Percentiles rank a stretch among this genome's conserved stretches.
phyloP scores from a whole-genome alignment of 768 basidiomycete genomes.

The Termitomyces sp. region DNA sequence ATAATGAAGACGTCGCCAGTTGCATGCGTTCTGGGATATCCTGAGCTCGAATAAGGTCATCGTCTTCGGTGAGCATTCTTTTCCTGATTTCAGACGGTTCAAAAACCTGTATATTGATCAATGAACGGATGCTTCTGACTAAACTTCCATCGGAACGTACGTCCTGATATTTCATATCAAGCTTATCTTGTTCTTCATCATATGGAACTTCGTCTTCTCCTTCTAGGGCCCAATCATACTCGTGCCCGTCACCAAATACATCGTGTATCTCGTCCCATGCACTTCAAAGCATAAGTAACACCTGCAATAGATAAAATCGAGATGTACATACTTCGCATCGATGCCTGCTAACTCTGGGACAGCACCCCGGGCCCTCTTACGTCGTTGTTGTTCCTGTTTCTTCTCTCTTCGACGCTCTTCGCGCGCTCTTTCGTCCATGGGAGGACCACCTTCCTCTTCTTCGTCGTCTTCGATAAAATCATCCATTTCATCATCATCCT shows the following conservation, averaged over 20 bases:
- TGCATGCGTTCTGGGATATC: conserved; percentile 98
- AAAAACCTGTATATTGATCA: conserved; percentile 64
- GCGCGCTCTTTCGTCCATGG: conserved; percentile 69
- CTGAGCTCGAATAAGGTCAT: conserved; percentile 83
- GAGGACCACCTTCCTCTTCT: conserved; percentile 66
- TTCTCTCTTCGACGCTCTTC: conserved; percentile 70
- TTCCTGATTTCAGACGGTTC: conserved; percentile 95
- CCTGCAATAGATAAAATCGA: neutral
- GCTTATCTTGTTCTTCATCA: conserved; percentile 46
- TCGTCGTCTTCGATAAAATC: conserved; percentile 82
- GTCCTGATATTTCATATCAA: conserved; percentile 81
- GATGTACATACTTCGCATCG: conserved; percentile 65
- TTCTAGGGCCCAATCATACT: conserved; percentile 91
- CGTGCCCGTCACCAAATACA: conserved; percentile 94
- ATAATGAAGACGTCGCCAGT: conserved; percentile 80
- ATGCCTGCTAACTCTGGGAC: conserved; percentile 74
- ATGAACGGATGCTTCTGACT: neutral
- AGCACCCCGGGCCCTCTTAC: conserved; percentile 55
- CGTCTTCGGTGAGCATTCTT: conserved; percentile 85
- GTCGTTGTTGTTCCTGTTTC: conserved; percentile 60
- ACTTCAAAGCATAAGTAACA: conserved; percentile 31
- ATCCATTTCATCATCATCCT: conserved; percentile 73
- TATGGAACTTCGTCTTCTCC: conserved; percentile 65
- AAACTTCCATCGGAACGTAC: conserved; percentile 33
- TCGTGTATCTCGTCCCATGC: conserved; percentile 95